Evolutionary conservation across 441 rosid genomes (phyloP).

Genomic region (Geranium incanum): DNA sequence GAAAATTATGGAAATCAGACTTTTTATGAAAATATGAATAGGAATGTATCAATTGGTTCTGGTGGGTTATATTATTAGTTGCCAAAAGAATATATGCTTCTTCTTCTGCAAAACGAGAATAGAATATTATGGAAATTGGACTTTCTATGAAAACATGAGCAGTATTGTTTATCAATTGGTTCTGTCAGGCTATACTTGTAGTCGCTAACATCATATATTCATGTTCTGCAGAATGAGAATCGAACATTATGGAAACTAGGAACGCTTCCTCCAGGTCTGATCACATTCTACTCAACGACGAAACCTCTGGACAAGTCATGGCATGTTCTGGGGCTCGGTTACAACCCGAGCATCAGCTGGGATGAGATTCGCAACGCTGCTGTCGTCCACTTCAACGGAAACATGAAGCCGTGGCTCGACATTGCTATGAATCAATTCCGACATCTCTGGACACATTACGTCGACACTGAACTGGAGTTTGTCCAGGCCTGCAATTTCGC

Average conservation of each 20-base stretch:
- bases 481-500: slow-evolving; percentile 92
- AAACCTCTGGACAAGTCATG: slow-evolving; percentile 78
- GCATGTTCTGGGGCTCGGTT: slow-evolving; percentile 86
- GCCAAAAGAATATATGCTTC: too few species aligned
- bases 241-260: slow-evolving; percentile 63
- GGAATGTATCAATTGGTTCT: too few species aligned
- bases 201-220: not conserved
- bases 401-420: slow-evolving; percentile 96
- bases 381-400: slow-evolving; percentile 81
- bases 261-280: slow-evolving; percentile 71
- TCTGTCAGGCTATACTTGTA: not conserved
- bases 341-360: slow-evolving; percentile 70
- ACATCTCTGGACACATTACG: slow-evolving; percentile 74
- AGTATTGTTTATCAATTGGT: not conserved
- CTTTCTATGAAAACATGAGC: not conserved
- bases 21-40: too few species aligned
- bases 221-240: slow-evolving; percentile 43
- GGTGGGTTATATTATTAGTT: too few species aligned
- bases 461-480: slow-evolving; percentile 88
- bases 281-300: slow-evolving; percentile 71
- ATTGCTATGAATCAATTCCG: slow-evolving; percentile 80
- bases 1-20: too few species aligned
- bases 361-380: slow-evolving; percentile 74
- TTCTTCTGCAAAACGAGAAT: slow-evolving; percentile 30
- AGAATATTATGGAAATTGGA: not conserved